phyloP scores from a whole-genome alignment of 305 asterid species.

The Fraxinus nigra region DNA sequence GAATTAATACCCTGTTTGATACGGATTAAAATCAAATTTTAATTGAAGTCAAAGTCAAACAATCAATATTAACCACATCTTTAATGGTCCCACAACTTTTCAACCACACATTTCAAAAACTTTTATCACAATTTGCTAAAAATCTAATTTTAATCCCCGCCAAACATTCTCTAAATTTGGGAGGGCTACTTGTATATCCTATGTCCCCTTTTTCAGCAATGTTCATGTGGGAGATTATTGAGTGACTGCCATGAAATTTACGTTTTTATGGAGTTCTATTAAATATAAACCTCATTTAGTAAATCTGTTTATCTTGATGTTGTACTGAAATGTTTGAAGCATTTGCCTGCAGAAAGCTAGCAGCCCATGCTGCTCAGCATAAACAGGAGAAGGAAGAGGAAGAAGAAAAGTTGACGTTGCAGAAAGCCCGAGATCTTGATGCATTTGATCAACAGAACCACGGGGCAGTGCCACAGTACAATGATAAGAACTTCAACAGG shows the following conservation, averaged over 20 bases:
- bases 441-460: conserved; percentile 96
- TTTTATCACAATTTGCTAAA: no score
- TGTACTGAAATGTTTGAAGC: conserved; percentile 12
- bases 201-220: background rate
- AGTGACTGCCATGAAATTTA: background rate
- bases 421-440: conserved; percentile 80
- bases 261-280: background rate
- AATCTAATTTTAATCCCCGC: no score
- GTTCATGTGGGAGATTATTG: background rate
- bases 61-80: no score
- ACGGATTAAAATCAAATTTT: no score
- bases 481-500: conserved; percentile 53
- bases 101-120: no score
- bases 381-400: conserved; percentile 79
- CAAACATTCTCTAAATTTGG: background rate
- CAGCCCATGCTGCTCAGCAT: conserved; percentile 56
- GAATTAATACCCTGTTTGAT: background rate
- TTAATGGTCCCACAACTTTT: no score
- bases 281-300: background rate
- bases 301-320: background rate
- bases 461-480: conserved; percentile 91
- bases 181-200: background rate
- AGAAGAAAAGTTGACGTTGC: conserved; percentile 61
- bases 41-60: no score
- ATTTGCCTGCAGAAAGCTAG: conserved; percentile 55